Base-by-base conservation (phyloP, 2,329 filamentous ascomycete genomes). In the Didymellaceae sp. region DNA sequence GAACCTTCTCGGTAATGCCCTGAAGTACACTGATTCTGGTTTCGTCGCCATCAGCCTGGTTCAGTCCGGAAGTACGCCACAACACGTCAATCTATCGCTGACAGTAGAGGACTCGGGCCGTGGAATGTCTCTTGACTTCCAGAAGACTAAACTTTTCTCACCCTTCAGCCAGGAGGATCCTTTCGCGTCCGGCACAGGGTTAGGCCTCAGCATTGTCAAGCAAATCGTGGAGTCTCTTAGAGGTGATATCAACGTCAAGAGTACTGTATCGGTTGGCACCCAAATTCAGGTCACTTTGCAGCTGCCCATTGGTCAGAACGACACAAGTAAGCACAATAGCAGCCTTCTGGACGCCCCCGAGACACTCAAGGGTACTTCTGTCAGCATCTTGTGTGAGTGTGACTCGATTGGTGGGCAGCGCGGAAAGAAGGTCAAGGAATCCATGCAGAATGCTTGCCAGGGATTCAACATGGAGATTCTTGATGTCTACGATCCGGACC, bases 111-210 rank as follows among this genome's bases (percentile, higher is more conserved):
- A 74, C 34, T 68, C 70, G 13, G 71, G 71, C 1, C 64, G 62
- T 11, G 71, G 71, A 21, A 74, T 74, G 65, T 70, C 66, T 21
- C 21, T 54, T 6, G 69, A 72, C 11, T 74, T 65, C 38, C 66
- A 71, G 26, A 52, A 61, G 39, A 58, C 62, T 5, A 62, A 65
- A 17, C 47, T 73, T 3, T 73, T 68, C 42, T 59, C 64, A 2
- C 67, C 70, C 1, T 74, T 73, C 32, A 66, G 62, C 22, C 71
- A 74, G 40, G 71, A 73, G 43, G 64, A 73, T 28, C 63, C 67
- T 4, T 66, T 72, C 26, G 57, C 61, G 6, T 62, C 59, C 4
- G 71, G 71, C 7, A 68, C 67, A 7, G 71, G 71, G 2, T 46
- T 74, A 5, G 71, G 71, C 6, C 58, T 74, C 24, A 66, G 58